Conservation (phyloP, 164 flowering plant species). For the grape (Vitis vinifera) region DNA sequence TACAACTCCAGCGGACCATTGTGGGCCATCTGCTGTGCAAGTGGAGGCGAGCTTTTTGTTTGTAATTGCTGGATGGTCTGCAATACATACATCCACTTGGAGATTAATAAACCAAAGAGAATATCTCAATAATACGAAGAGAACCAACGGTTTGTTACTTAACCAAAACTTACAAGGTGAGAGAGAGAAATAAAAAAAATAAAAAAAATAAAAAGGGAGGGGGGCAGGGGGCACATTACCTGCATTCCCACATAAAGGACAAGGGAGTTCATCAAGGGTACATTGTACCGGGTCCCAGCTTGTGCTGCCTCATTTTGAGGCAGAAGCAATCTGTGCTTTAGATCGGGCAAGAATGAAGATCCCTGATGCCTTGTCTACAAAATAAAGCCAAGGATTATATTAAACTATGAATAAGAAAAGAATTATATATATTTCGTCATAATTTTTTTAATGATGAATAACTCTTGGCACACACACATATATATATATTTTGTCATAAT, state of each 20-base stretch:
- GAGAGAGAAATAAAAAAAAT: not conserved
- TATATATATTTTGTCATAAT: no score
- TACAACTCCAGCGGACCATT: conserved; percentile 46
- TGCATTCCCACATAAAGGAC: conserved; percentile 98
- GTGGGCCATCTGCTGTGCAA: conserved; percentile 48
- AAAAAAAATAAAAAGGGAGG: not conserved
- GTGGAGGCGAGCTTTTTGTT: conserved; percentile 37
- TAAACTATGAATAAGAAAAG: not conserved
- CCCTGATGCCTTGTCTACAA: conserved; percentile 77
- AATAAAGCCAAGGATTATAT: not conserved
- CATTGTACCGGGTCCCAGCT: conserved; percentile 92
- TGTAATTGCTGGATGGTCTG: conserved; percentile 94
- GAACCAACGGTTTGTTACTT: no score
- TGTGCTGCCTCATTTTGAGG: conserved; percentile 55
- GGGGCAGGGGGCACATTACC: conserved; percentile 33
- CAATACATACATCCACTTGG: not conserved
- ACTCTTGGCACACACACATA: no score
- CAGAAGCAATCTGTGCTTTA: conserved; percentile 82
- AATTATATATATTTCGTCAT: no score
- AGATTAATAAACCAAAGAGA: no score
- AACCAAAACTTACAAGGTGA: no score
- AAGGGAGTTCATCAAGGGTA: conserved; percentile 91
- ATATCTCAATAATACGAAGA: no score
- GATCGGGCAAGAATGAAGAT: conserved; percentile 66
- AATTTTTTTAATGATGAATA: no score